These are phyloP conservation scores for Exophiala dermatitidis DNA, from an alignment of 2,329 filamentous ascomycete species.

Conservation along the genomic window DNA sequence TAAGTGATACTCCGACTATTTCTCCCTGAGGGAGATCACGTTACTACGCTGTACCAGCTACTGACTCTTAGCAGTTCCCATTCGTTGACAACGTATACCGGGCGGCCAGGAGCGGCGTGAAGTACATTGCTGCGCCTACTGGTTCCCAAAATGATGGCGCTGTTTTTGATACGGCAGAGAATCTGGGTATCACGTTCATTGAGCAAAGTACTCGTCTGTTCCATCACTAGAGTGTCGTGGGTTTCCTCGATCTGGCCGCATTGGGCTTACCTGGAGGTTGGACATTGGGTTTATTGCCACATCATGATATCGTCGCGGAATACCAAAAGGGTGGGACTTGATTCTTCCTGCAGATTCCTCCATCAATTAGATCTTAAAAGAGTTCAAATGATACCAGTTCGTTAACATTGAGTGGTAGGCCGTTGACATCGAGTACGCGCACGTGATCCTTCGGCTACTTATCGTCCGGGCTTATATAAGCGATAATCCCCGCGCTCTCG, in stretches of 20 bases:
- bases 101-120: slow-evolving; percentile 77
- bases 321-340: no score
- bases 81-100: slow-evolving; percentile 98
- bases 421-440: not conserved
- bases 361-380: not conserved
- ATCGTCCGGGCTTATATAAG: not conserved
- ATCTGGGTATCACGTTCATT: slow-evolving; percentile 85
- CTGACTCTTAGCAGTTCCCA: slow-evolving; percentile 62
- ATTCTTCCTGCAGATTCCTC: no score
- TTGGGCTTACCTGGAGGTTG: no score
- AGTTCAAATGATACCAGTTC: not conserved
- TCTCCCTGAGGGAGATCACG: not conserved
- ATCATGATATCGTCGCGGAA: no score
- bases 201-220: slow-evolving; percentile 92
- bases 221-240: slow-evolving; percentile 60
- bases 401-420: not conserved
- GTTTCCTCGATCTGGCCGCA: no score
- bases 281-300: no score
- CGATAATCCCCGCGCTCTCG: not conserved
- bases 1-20: slow-evolving; percentile 45
- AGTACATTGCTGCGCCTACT: slow-evolving; percentile 89
- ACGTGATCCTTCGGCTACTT: not conserved
- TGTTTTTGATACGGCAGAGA: slow-evolving; percentile 74
- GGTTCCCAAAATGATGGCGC: slow-evolving; percentile 55
- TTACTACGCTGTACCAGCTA: not conserved